A percentile compares a stretch with the other conserved stretches of the same genome.
These are phyloP conservation scores for Suhomyces coccinellae DNA, from an alignment of 1,139 yeast genomes.

Conservation along the genomic window DNA sequence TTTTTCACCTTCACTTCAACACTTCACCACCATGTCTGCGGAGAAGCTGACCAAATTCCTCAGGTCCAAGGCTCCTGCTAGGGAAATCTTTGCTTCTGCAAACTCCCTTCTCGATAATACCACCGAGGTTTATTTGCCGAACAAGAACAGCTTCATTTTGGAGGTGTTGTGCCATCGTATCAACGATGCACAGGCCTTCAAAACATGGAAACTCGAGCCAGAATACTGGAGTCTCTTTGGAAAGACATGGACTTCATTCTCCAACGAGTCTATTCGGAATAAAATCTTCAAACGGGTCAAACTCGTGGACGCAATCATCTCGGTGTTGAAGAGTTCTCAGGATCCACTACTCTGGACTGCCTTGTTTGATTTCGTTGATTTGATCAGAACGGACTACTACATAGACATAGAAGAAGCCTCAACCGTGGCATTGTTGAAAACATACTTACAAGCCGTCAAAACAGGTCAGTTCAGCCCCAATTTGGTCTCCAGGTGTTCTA, in stretches of 20 bases:
- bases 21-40: conserved; percentile 32
- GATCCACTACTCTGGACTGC: conserved; percentile 12
- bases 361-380: conserved; percentile 19
- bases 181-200: conserved; percentile 43
- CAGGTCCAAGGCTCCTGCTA: conserved; percentile 53
- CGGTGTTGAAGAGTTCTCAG: conserved; percentile 18
- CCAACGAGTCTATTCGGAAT: conserved; percentile 23
- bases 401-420: conserved; percentile 36
- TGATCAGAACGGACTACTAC: conserved; percentile 25
- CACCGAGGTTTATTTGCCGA: conserved; percentile 55
- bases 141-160: conserved; percentile 56
- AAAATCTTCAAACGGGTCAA: conserved; percentile 37
- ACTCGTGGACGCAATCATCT: conserved; percentile 26
- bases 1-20: background rate
- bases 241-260: conserved; percentile 38
- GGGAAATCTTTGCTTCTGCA: conserved; percentile 46
- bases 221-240: conserved; percentile 51
- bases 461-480: background rate
- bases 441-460: conserved; percentile 14
- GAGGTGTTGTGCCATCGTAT: conserved; percentile 70
- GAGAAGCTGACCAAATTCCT: conserved; percentile 65
- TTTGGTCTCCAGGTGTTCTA: conserved; percentile 22
- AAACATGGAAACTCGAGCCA: conserved; percentile 41
- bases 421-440: conserved; percentile 22
- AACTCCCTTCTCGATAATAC: conserved; percentile 38